These are phyloP conservation scores for Lactarius pseudohatsudake DNA, from an alignment of 768 basidiomycete species.

Conservation along the genomic window DNA sequence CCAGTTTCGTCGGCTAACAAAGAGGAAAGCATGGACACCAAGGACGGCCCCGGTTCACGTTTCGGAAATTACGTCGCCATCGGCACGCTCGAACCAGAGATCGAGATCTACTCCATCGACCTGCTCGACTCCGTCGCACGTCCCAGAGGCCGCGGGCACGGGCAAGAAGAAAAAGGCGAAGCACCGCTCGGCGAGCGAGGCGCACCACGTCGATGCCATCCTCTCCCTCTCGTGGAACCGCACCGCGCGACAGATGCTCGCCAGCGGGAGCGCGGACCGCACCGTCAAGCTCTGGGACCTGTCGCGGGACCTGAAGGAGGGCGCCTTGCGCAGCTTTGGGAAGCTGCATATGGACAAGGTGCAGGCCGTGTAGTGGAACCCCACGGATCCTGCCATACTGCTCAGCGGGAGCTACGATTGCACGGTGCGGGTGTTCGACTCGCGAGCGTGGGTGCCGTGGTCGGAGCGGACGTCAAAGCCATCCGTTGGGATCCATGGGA, in stretches of 20 bases:
- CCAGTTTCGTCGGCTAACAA: conserved; percentile 54
- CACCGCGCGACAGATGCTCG: conserved; percentile 83
- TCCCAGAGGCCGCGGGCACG: conserved; percentile 79
- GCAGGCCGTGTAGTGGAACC: conserved; percentile 95
- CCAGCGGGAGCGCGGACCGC: conserved; percentile 89
- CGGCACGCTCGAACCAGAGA: conserved; percentile 95
- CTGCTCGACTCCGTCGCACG: conserved; percentile 86
- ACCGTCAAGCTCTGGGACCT: conserved; percentile 99
- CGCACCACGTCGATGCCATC: conserved; percentile 91
- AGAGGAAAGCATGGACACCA: conserved; percentile 33
- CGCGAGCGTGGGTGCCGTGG: conserved; percentile 79
- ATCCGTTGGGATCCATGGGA: conserved; percentile 97
- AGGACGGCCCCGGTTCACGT: conserved; percentile 31
- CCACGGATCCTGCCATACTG: conserved; percentile 81
- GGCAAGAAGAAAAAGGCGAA: conserved; percentile 94
- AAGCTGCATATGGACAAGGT: conserved; percentile 90
- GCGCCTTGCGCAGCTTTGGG: conserved; percentile 82
- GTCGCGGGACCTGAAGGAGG: conserved; percentile 56
- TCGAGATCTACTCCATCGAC: conserved; percentile 98
- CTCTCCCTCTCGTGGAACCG: conserved; percentile 93
- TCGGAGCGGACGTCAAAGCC: conserved; percentile 95
- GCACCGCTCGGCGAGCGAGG: conserved; percentile 55
- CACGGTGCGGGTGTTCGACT: conserved; percentile 91
- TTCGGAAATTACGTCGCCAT: conserved; percentile 94
- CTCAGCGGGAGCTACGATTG: conserved; percentile 94